These are phyloP conservation scores for Ceratocystis ficicola DNA, from an alignment of 2,329 filamentous ascomycete genomes.

Conservation along the genomic window DNA sequence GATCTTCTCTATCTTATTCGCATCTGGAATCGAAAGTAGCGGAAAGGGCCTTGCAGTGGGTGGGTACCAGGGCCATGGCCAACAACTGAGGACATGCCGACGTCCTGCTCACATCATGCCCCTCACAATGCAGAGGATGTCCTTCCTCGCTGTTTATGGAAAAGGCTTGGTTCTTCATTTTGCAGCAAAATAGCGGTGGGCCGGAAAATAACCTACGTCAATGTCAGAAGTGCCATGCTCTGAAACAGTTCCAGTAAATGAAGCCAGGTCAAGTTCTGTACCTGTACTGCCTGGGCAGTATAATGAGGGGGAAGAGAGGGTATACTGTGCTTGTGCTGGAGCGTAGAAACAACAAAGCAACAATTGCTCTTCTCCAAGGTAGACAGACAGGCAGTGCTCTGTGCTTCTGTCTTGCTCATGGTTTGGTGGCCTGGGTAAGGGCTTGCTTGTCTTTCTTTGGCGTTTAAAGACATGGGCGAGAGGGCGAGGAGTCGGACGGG, in stretches of 20 bases:
- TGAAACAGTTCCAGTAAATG: background rate
- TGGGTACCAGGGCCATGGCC: no score
- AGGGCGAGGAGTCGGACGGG: no score
- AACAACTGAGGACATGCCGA: no score
- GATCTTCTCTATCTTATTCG: no score
- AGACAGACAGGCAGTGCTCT: background rate
- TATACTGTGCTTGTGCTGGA: background rate
- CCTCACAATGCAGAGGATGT: no score
- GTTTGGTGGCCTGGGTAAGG: no score
- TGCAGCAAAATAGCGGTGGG: conserved; percentile 2
- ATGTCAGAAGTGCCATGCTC: conserved; percentile 8
- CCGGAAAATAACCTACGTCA: background rate
- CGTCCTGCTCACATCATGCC: no score
- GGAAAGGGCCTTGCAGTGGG: no score
- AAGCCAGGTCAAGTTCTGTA: background rate
- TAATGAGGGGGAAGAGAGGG: background rate
- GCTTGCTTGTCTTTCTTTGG: no score
- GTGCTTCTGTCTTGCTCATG: background rate
- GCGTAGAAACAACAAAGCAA: no score
- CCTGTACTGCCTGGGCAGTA: background rate
- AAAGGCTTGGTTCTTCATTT: background rate
- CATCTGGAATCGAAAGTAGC: no score
- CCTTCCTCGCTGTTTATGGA: background rate
- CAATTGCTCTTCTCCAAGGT: background rate
- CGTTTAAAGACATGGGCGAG: no score